phyloP scores from a whole-genome alignment of 345 rosid species.

The Anacardium occidentale region DNA sequence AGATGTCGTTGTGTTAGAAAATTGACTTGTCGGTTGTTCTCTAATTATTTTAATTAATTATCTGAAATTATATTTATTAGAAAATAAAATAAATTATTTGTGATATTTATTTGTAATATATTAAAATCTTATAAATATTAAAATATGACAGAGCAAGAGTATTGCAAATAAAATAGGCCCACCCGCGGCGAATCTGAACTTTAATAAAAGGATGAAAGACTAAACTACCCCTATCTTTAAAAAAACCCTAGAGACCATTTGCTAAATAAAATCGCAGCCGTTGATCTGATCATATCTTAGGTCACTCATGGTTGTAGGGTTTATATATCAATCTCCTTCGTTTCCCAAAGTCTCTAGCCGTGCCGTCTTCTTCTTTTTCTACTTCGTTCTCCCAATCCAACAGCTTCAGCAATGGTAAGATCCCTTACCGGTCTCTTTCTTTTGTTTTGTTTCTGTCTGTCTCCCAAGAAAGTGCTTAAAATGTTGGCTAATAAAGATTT shows the following conservation, averaged over 20 bases:
- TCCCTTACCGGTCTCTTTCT: neutral
- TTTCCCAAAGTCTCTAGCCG: neutral
- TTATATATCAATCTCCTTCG: slow-evolving; percentile 10
- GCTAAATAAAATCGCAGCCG: slow-evolving; percentile 27
- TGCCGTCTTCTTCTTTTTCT: slow-evolving; percentile 7
- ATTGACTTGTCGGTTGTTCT: no score
- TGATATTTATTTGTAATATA: no score
- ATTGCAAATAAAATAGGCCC: neutral
- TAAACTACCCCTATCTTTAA: slow-evolving; percentile 4
- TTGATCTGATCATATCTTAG: slow-evolving; percentile 1
- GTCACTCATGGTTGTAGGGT: slow-evolving; percentile 18
- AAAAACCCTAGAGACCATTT: neutral
- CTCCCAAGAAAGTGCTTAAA: neutral
- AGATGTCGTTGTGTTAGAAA: no score
- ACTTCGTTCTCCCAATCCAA: neutral
- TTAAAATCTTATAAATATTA: no score
- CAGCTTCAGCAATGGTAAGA: slow-evolving; percentile 34
- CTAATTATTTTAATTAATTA: no score
- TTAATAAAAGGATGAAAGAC: neutral
- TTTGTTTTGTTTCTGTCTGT: neutral
- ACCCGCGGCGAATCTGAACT: neutral
- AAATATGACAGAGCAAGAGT: neutral
- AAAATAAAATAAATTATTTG: no score
- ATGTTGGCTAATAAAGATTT: neutral
- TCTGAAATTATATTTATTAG: no score